Percentiles rank a stretch among this genome's conserved stretches.
Conservation (phyloP, 1,284 basidiomycete genomes). For the Boletus semigastroideus region DNA sequence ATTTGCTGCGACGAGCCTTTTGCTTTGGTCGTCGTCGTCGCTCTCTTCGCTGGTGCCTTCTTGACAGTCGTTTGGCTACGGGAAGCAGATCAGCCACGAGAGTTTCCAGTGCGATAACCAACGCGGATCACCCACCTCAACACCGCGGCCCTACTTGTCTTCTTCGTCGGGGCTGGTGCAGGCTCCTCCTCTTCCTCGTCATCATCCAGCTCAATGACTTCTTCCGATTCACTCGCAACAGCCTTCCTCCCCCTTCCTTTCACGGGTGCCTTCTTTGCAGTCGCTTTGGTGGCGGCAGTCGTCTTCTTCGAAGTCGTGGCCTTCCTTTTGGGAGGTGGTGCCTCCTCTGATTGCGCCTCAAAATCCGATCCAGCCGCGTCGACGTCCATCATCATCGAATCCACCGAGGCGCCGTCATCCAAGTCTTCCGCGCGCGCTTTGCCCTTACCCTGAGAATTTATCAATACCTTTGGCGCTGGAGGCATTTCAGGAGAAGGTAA, state of each 20-base stretch:
- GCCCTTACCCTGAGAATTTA: constrained; percentile 41
- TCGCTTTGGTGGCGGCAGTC: constrained; percentile 30
- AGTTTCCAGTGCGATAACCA: not conserved
- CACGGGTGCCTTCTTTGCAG: constrained; percentile 46
- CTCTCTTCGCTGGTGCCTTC: constrained; percentile 51
- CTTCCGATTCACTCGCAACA: constrained; percentile 51
- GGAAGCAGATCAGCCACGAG: constrained; percentile 6
- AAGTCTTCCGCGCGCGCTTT: constrained; percentile 51
- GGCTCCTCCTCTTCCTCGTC: constrained; percentile 58
- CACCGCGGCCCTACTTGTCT: constrained; percentile 65
- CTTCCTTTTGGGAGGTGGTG: constrained; percentile 50
- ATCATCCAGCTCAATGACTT: constrained; percentile 48
- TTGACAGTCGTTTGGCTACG: constrained; percentile 20
- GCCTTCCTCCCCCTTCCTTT: constrained; percentile 38
- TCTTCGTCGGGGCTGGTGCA: constrained; percentile 44
- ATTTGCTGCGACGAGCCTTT: constrained; percentile 41
- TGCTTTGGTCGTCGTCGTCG: constrained; percentile 39
- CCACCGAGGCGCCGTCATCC: constrained; percentile 57
- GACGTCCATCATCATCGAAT: constrained; percentile 79
- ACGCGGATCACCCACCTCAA: constrained; percentile 45
- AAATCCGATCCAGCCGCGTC: constrained; percentile 53
- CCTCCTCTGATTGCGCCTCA: constrained; percentile 39
- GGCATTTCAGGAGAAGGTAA: constrained; percentile 13
- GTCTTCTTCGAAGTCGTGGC: constrained; percentile 37
- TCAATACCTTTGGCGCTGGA: not conserved